Evolutionary conservation across 306 rosid species (phyloP).

Genomic region (Arachis stenosperma): DNA sequence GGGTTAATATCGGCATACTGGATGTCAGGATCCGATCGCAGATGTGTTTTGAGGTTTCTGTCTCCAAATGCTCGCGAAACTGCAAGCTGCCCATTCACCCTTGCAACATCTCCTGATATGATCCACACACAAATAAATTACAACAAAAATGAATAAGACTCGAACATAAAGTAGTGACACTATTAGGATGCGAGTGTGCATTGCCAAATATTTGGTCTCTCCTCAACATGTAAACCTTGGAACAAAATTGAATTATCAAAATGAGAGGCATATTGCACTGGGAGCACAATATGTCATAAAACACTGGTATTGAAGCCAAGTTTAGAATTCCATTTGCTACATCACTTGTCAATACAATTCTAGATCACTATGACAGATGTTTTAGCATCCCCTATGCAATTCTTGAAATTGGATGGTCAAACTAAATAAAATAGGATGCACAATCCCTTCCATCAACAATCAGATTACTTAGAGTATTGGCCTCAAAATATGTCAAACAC

Average conservation of each 20-base stretch:
- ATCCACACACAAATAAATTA: conserved; percentile 29
- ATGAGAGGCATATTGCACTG: neutral
- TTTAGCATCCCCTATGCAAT: neutral
- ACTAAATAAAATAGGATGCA: neutral
- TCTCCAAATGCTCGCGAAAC: conserved; percentile 96
- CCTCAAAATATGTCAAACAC: neutral
- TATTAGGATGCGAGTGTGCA: neutral
- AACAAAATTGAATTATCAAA: neutral
- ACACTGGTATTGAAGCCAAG: neutral
- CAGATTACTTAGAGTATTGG: neutral
- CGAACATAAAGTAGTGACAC: neutral
- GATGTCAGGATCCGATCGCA: conserved; percentile 84
- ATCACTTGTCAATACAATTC: conserved; percentile 1
- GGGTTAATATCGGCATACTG: conserved; percentile 46
- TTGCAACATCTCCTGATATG: conserved; percentile 77
- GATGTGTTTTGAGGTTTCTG: conserved; percentile 81
- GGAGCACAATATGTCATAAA: neutral
- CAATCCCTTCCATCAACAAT: conserved; percentile 11
- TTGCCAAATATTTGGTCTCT: neutral
- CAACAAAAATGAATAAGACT: conserved; percentile 17
- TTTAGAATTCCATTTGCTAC: neutral
- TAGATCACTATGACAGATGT: neutral
- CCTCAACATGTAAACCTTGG: conserved; percentile 4
- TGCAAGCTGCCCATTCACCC: conserved; percentile 92
- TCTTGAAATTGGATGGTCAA: neutral